Base-by-base conservation (phyloP, 768 basidiomycete species). In the Tubosaeta sp. region DNA sequence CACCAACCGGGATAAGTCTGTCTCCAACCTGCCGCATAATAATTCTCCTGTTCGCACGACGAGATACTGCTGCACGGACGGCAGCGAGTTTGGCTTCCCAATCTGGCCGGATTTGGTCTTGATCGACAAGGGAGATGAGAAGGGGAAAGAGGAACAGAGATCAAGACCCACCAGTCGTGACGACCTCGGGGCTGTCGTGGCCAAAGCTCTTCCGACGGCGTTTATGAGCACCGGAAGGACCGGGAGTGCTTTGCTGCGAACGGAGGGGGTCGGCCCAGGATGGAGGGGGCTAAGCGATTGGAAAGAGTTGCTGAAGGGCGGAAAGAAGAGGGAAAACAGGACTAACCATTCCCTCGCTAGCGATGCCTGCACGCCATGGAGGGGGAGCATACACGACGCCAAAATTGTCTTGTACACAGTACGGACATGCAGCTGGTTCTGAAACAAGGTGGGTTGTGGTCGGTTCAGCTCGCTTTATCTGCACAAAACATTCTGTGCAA, bases 1-100 rank as follows among this genome's bases (percentile, higher is more conserved):
- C 90, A 26, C 97, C 97, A 22, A 99, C 91, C 29, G 97, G 97
- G 54, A 99, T 89, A 49, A 99, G 86, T 32, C 95, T 83, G 71
- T 98, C 97, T 50, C 97, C 97, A 31, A 98, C 92, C 70, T 97
- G 93, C 41, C 97, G 85, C 94, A 99, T 98, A 50, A 99, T 88
- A 67, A 98, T 95, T 42, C 97, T 81, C 63, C 97, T 79, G 66
- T 95, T 95, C 9, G 97, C 97, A 26, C 95, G 86, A 54, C 97
- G 82, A n/a, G 91, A 84, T 33, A 93, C 95, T n/a, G 91, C 87
- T 31, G 97, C 95, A 52, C 90, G 87, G 41, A 98, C 92, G 34
- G 93, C 86, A 43, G 91, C 93, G 35, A 98, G 72, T 70, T 98
- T 97, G 39, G 86, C 82, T 74, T 98, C 95, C 97, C 97, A 98